These are phyloP conservation scores for Pelargonium citronellum DNA, from an alignment of 441 rosid species.

Conservation along the genomic window DNA sequence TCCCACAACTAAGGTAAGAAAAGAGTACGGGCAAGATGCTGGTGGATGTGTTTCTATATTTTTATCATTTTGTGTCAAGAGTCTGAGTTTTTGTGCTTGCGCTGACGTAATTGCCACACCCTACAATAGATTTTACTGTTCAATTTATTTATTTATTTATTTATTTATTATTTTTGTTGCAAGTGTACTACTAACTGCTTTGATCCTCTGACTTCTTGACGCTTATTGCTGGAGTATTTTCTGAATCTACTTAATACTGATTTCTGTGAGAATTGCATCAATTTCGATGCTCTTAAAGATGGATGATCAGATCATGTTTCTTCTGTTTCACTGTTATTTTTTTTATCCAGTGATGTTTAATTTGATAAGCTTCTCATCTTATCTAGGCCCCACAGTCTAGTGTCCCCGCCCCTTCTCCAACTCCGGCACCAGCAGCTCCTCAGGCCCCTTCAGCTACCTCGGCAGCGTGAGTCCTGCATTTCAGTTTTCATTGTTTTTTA, in stretches of 20 bases:
- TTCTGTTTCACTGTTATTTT: constrained; percentile 2
- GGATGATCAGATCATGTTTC: neutral
- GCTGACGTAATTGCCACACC: neutral
- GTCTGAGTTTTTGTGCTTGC: neutral
- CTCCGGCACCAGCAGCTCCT: constrained; percentile 35
- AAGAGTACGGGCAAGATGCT: neutral
- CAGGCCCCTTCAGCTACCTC: constrained; percentile 21
- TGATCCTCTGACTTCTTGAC: neutral
- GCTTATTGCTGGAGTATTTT: neutral
- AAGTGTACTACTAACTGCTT: neutral
- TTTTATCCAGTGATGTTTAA: neutral
- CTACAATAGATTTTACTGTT: neutral
- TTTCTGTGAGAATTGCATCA: neutral
- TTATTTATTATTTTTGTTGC: too few relatives aligned
- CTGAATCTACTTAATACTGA: neutral
- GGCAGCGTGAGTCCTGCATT: constrained; percentile 27
- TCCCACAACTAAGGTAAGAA: constrained; percentile 42
- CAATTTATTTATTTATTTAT: too few relatives aligned
- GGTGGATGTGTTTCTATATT: neutral
- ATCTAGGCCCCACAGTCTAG: constrained; percentile 44
- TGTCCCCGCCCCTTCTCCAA: constrained; percentile 28
- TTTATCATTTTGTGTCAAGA: neutral
- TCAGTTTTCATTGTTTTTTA: neutral
- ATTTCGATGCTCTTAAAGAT: neutral
- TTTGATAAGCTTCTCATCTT: neutral